Evolutionary conservation across 1,284 basidiomycete genomes (phyloP), one percentile per base, ranked within the genome.

Genomic region (Gymnopus androsaceus): DNA sequence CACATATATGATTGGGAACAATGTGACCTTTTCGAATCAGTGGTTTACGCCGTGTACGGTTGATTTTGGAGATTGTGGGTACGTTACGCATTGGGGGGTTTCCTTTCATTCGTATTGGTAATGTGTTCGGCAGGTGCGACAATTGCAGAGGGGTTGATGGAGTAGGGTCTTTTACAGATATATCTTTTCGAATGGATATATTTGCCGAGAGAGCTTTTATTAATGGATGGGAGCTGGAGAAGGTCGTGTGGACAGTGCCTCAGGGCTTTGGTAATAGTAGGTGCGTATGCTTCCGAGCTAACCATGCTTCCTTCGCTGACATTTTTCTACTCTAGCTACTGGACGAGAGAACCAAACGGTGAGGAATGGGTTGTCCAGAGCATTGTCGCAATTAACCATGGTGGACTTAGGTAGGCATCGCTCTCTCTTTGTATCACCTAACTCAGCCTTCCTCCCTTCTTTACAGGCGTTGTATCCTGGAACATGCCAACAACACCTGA

Each of bases 201-300:
- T 90, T 85, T 67, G 64, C 70, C 21, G 71, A 83, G 33, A 75
- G 86, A 15, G 69, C 87, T 23, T 75, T 80, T 60, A 74, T 76
- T 45, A 76, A 84, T 42, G 87, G 87, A 4, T 85, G 86, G 81
- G 83, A 83, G 49, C 72, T 80, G 14, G 79, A 76, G 3, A 83
- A 85, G 64, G 76, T 82, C 1, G 76, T 90, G 2, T 91, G 89
- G 89, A 82, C 83, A 1, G 88, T 90, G 0, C 87, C 88, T 0
- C 89, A 91, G 67, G 89, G 79, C 0, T 91, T 91, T 66, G 88
- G 88, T 11, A 77, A 76, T 33, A 74, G 75, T 21, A 73, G 76
- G 84, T 88, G 48, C 66, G 84, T 71, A 0, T 51, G 0, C 23
- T 52, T 17, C 27, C 0, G 30, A 31, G 41, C n/a, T 44, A n/a